phyloP scores from a whole-genome alignment of 169 alveolate genomes.

The Plasmodium vivax region DNA sequence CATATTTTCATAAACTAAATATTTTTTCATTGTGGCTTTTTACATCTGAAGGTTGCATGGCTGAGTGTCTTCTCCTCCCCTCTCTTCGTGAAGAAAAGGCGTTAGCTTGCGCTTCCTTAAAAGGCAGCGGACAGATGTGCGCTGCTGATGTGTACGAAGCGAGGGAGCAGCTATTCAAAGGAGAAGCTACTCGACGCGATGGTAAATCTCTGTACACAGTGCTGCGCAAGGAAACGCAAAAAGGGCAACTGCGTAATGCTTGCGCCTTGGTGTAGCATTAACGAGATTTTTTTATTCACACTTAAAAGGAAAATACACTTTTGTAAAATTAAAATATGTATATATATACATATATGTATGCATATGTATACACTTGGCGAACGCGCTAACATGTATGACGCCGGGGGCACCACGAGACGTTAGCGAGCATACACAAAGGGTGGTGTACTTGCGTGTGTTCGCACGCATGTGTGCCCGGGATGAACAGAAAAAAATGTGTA shows the following conservation, averaged over 20 bases:
- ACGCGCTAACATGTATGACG: neutral
- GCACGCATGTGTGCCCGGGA: neutral
- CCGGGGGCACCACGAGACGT: neutral
- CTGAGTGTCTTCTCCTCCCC: neutral
- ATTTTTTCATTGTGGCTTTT: slow-evolving; percentile 55
- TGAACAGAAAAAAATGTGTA: neutral
- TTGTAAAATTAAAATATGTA: neutral
- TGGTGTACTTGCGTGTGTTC: neutral
- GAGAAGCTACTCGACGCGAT: neutral
- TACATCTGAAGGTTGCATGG: neutral
- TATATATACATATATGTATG: neutral
- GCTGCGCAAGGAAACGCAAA: neutral
- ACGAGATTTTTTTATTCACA: neutral
- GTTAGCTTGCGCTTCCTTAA: neutral
- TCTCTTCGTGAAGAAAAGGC: neutral
- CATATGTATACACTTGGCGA: neutral
- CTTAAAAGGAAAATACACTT: neutral
- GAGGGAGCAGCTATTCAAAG: neutral
- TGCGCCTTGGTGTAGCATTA: neutral
- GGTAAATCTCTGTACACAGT: neutral
- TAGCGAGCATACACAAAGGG: neutral
- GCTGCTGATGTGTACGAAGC: neutral
- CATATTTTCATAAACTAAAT: slow-evolving; percentile 37
- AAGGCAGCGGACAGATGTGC: neutral
- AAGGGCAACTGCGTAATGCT: neutral